Evolutionary conservation across 495 filamentous ascomycete genomes (phyloP).

Genomic region (Rhypophila decipiens): DNA sequence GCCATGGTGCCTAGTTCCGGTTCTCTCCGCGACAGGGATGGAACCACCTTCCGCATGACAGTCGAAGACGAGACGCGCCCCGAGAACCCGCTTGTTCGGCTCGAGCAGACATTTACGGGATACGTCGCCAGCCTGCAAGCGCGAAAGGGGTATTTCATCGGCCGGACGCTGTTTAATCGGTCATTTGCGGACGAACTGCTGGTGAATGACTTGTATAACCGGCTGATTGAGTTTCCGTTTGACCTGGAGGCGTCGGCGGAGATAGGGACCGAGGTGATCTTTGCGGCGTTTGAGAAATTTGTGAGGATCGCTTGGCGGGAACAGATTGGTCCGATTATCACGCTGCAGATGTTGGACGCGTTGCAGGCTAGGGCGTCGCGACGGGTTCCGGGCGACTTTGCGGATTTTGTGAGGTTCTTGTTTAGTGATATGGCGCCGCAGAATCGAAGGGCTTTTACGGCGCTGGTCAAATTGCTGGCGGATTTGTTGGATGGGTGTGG

Average conservation of each 20-base stretch:
- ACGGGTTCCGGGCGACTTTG: conserved; percentile 71
- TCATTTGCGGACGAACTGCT: conserved; percentile 66
- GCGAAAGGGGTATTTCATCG: conserved; percentile 80
- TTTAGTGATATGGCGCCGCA: conserved; percentile 81
- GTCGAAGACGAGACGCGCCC: conserved; percentile 42
- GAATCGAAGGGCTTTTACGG: conserved; percentile 81
- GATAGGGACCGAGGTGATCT: conserved; percentile 78
- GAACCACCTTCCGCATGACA: conserved; percentile 31
- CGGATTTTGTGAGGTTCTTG: conserved; percentile 71
- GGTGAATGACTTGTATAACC: conserved; percentile 89
- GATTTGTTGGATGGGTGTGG: conserved; percentile 90
- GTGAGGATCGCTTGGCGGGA: conserved; percentile 81
- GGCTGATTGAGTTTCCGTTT: conserved; percentile 72
- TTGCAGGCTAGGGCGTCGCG: conserved; percentile 72
- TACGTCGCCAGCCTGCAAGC: conserved; percentile 78
- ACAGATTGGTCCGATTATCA: conserved; percentile 78
- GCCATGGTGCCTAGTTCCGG: conserved; percentile 38
- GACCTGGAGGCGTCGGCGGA: conserved; percentile 68
- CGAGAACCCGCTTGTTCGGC: conserved; percentile 53
- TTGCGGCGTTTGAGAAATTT: conserved; percentile 92
- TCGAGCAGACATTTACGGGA: conserved; percentile 82
- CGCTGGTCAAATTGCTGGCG: conserved; percentile 75
- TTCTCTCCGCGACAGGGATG: conserved; percentile 43
- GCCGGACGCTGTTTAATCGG: conserved; percentile 63
- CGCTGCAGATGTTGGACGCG: conserved; percentile 53